Conservation (phyloP, 345 rosid species). For the Salix dunnii region DNA sequence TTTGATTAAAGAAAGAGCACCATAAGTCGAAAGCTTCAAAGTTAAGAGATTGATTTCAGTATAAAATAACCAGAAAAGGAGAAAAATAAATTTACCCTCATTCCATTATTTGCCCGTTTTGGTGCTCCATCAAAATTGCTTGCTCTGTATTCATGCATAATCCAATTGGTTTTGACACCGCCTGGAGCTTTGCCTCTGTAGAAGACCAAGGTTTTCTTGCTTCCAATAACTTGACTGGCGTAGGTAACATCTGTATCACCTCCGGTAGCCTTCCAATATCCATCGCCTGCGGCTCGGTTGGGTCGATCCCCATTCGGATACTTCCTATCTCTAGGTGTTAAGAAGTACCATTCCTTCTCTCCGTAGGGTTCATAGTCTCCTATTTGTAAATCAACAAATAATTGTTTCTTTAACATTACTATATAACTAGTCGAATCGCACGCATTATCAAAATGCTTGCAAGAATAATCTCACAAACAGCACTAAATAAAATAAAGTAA, state of each 20-base stretch:
- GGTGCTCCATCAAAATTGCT: too few species aligned
- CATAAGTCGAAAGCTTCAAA: too few species aligned
- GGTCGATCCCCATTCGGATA: constrained; percentile 41
- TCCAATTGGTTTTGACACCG: constrained; percentile 7
- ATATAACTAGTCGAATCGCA: too few species aligned
- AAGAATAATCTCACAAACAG: too few species aligned
- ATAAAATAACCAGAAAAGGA: neutral
- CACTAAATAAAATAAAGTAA: too few species aligned
- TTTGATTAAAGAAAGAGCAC: too few species aligned
- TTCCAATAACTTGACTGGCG: neutral
- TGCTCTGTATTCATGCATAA: constrained; percentile 10
- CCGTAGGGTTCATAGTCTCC: constrained; percentile 15
- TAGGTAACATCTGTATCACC: constrained; percentile 13
- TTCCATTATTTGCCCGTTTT: too few species aligned
- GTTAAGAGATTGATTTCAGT: too few species aligned
- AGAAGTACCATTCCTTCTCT: constrained; percentile 65
- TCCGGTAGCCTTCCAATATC: constrained; percentile 52
- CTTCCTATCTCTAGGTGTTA: constrained; percentile 51
- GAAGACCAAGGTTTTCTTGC: constrained; percentile 12
- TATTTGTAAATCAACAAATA: too few species aligned
- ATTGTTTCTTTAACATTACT: too few species aligned
- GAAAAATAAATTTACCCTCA: neutral
- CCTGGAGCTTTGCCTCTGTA: neutral
- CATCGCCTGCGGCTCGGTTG: constrained; percentile 40
- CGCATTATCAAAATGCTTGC: too few species aligned